Conservation (phyloP, 139 green algal genomes). For the Haematococcus lacustris region DNA sequence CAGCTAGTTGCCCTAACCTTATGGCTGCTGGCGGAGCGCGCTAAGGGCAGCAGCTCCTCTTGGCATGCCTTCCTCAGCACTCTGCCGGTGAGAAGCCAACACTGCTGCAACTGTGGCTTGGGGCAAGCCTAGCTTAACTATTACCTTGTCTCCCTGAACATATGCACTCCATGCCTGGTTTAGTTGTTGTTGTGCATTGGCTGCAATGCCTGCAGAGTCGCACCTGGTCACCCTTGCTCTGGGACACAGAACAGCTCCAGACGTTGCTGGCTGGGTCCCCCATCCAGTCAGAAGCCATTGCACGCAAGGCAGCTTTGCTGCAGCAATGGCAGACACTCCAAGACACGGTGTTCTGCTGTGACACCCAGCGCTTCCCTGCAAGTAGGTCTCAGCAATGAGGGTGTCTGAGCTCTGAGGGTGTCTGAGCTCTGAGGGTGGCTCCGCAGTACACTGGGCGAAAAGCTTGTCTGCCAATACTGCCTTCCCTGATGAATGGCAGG, state of each 20-base stretch:
- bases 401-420: no score
- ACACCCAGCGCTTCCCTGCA: no score
- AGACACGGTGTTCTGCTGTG: slow-evolving; percentile 12
- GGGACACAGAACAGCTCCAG: slow-evolving; percentile 35
- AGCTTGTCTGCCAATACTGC: no score
- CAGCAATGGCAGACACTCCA: slow-evolving; percentile 55
- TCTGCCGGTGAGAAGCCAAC: slow-evolving; percentile 38
- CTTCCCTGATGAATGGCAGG: no score
- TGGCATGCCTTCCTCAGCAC: slow-evolving; percentile 27
- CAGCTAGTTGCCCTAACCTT: slow-evolving; percentile 82
- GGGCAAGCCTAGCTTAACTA: no score
- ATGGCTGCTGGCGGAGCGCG: slow-evolving; percentile 76
- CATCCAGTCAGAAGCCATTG: slow-evolving; percentile 35
- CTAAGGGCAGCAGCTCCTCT: slow-evolving; percentile 22
- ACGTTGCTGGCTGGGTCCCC: slow-evolving; percentile 54
- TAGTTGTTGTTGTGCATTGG: no score
- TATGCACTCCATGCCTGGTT: no score
- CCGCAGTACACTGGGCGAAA: no score
- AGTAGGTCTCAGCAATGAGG: no score
- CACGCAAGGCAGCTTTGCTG: slow-evolving; percentile 34
- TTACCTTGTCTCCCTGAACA: no score
- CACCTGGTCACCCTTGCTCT: slow-evolving; percentile 51
- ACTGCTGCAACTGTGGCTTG: no score
- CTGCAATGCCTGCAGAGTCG: slow-evolving; percentile 5
- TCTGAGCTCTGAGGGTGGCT: no score